phyloP scores from a whole-genome alignment of 495 filamentous ascomycete species.

The Trichocladium uniseriatum region DNA sequence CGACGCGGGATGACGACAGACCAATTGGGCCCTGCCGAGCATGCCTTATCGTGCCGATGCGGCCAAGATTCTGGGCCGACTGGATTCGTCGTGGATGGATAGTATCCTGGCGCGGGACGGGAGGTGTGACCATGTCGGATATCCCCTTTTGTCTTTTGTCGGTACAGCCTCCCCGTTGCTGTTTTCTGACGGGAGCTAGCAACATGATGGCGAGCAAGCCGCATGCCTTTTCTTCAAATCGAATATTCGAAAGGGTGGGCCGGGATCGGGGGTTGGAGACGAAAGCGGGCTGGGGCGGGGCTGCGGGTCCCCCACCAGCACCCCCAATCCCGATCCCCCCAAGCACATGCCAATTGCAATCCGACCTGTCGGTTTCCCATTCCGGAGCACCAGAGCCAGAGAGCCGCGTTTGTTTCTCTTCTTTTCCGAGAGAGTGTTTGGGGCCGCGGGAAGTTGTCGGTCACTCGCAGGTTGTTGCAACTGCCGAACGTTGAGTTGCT shows the following conservation, averaged over 20 bases:
- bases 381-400: not conserved
- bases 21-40: constrained; percentile 17
- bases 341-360: constrained; percentile 5
- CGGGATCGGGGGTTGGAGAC: not conserved
- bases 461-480: too few species aligned
- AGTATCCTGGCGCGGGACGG: too few species aligned
- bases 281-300: not conserved
- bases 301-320: constrained; percentile 7
- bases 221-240: too few species aligned
- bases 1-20: constrained; percentile 32
- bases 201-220: not conserved
- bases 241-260: too few species aligned
- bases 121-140: too few species aligned
- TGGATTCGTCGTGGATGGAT: too few species aligned
- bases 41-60: constrained; percentile 27
- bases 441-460: too few species aligned
- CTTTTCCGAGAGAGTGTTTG: too few species aligned
- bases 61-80: not conserved
- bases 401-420: not conserved
- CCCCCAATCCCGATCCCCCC: not conserved
- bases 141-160: not conserved
- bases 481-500: too few species aligned
- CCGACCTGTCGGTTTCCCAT: not conserved
- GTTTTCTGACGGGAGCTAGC: not conserved
- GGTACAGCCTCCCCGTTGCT: not conserved